Percentiles rank a stretch among this genome's conserved stretches.
phyloP scores from a whole-genome alignment of 2,329 filamentous ascomycete species.

The Chaetomiaceae sp. region DNA sequence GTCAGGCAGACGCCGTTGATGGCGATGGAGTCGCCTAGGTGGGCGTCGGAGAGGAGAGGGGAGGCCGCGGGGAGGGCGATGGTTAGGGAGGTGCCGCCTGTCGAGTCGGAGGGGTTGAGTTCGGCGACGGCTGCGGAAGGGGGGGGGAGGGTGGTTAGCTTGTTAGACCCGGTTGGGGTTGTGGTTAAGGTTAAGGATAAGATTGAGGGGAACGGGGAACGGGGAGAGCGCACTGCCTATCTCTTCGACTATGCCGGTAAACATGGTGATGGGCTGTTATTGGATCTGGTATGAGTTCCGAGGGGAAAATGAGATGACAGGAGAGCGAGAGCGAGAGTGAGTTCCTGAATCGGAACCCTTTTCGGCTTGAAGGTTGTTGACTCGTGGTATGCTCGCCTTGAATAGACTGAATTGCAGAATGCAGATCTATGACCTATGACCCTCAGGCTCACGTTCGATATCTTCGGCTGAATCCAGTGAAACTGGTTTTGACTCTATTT shows the following conservation, averaged over 20 bases:
- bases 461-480: too few relatives aligned
- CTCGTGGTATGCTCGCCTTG: too few relatives aligned
- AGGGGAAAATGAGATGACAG: not conserved
- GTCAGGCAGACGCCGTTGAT: constrained; percentile 96
- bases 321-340: too few relatives aligned
- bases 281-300: not conserved
- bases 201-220: not conserved
- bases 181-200: constrained; percentile 4
- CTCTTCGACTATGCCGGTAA: constrained; percentile 89
- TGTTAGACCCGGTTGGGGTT: not conserved
- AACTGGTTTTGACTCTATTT: too few relatives aligned
- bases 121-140: constrained; percentile 83
- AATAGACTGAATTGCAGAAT: too few relatives aligned
- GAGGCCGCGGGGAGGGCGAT: constrained; percentile 66
- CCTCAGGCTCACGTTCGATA: too few relatives aligned
- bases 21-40: constrained; percentile 88
- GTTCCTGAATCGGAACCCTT: not conserved
- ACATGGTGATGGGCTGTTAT: constrained; percentile 57
- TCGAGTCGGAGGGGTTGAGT: constrained; percentile 74
- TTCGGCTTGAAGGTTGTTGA: too few relatives aligned
- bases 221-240: constrained; percentile 71
- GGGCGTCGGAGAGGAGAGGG: constrained; percentile 74
- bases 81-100: constrained; percentile 84
- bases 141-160: not conserved
- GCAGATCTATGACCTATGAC: too few relatives aligned